Conservation (phyloP, 208 protist species). For the Crithidia acanthocephali region DNA sequence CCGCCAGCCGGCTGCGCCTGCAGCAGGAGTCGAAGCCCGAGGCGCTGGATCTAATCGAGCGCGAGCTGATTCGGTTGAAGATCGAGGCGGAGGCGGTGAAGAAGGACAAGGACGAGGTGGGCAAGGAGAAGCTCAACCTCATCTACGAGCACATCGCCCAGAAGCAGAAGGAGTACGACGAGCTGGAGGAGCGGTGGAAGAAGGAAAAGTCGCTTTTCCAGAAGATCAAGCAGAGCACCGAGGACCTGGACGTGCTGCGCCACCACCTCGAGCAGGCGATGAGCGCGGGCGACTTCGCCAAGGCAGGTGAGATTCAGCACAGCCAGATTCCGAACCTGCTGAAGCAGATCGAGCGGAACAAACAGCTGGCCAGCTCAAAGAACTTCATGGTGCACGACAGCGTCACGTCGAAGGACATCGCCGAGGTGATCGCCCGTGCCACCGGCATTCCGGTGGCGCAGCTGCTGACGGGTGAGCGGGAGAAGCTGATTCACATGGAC, state of each 20-base stretch:
- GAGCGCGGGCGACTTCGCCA: slow-evolving; percentile 70
- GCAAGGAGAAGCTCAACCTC: slow-evolving; percentile 83
- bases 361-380: slow-evolving; percentile 88
- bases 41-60: slow-evolving; percentile 94
- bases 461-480: slow-evolving; percentile 89
- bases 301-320: slow-evolving; percentile 84
- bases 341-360: slow-evolving; percentile 89
- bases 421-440: slow-evolving; percentile 95
- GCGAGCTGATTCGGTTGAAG: slow-evolving; percentile 91
- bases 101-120: slow-evolving; percentile 93
- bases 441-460: slow-evolving; percentile 98
- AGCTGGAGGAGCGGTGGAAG: slow-evolving; percentile 85
- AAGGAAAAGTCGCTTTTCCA: slow-evolving; percentile 91
- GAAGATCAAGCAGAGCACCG: slow-evolving; percentile 91
- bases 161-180: slow-evolving; percentile 84
- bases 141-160: slow-evolving; percentile 73
- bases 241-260: slow-evolving; percentile 85
- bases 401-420: slow-evolving; percentile 95
- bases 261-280: slow-evolving; percentile 88
- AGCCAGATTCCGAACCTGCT: slow-evolving; percentile 78
- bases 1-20: slow-evolving; percentile 91
- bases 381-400: slow-evolving; percentile 96
- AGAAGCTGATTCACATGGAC: slow-evolving; percentile 92
- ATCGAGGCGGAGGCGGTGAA: slow-evolving; percentile 94
- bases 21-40: slow-evolving; percentile 97